A percentile compares a stretch with the other conserved stretches of the same genome.
phyloP scores from a whole-genome alignment of 2,329 filamentous ascomycete species.

The Ceratocystis eucalypticola region DNA sequence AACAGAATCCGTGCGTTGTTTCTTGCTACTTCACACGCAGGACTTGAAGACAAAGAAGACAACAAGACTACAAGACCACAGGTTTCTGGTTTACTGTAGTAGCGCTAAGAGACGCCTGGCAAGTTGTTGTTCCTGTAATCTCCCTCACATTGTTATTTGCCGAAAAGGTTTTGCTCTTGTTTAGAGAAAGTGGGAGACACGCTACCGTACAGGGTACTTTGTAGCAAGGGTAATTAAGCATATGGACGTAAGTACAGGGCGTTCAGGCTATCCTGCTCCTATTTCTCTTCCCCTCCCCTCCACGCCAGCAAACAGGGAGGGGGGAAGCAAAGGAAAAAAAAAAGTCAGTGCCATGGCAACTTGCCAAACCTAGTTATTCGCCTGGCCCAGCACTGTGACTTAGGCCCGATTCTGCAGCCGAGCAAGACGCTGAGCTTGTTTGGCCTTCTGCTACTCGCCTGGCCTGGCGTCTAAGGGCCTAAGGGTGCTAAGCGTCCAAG shows the following conservation, averaged over 20 bases:
- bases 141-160: conserved; percentile 10
- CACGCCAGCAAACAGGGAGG: neutral
- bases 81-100: neutral
- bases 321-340: too few relatives aligned
- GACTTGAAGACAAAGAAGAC: neutral
- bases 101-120: neutral
- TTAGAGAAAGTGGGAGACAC: neutral
- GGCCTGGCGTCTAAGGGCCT: neutral
- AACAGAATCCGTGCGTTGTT: conserved; percentile 4
- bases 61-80: neutral
- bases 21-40: neutral
- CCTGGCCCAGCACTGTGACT: neutral
- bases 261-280: neutral
- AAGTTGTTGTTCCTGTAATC: conserved; percentile 9
- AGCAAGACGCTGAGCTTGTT: neutral
- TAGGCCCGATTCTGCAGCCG: neutral
- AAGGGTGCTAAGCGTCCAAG: neutral
- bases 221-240: conserved; percentile 2
- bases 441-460: neutral
- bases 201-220: neutral
- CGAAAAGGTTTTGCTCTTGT: neutral
- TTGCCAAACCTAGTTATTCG: neutral
- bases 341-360: neutral
- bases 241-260: neutral
- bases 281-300: too few relatives aligned